A percentile compares a stretch with the other conserved stretches of the same genome.
Evolutionary conservation across 1,139 yeast species (phyloP).

Genomic region (Yamadazyma buinensis): DNA sequence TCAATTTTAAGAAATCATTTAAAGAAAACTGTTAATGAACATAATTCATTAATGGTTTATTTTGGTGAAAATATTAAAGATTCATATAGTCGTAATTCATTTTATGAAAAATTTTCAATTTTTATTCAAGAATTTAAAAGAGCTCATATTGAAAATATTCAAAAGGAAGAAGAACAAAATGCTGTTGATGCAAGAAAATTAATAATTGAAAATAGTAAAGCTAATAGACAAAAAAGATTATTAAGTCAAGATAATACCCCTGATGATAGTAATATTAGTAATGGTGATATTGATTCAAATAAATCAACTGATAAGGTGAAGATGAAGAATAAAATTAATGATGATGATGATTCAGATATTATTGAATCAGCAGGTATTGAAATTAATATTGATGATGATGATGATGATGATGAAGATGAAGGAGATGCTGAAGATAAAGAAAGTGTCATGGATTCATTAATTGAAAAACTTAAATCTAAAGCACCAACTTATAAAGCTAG

Average conservation of each 20-base stretch:
- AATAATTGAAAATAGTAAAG: constrained; percentile 26
- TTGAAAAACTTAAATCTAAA: constrained; percentile 35
- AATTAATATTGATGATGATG: constrained; percentile 7
- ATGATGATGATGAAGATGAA: constrained; percentile 8
- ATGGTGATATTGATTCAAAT: neutral
- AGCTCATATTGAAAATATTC: constrained; percentile 46
- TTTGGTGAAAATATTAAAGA: constrained; percentile 82
- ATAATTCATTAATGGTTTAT: constrained; percentile 62
- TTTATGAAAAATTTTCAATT: constrained; percentile 34
- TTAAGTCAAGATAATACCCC: constrained; percentile 3
- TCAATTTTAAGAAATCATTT: constrained; percentile 54
- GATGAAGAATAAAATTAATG: constrained; percentile 2
- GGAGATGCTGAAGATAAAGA: constrained; percentile 11
- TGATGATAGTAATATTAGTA: neutral
- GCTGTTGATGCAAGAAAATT: constrained; percentile 37
- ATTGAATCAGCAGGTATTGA: constrained; percentile 1
- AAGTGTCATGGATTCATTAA: constrained; percentile 34
- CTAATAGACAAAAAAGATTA: constrained; percentile 6
- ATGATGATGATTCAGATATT: constrained; percentile 5
- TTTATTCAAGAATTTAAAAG: constrained; percentile 41
- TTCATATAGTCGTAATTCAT: constrained; percentile 34
- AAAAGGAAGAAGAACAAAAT: constrained; percentile 44
- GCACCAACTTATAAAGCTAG: constrained; percentile 19
- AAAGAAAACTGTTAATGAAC: constrained; percentile 49
- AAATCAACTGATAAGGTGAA: neutral